Evolutionary conservation across 2,329 filamentous ascomycete species (phyloP).

Genomic region (Lecanoromycetidae sp.): DNA sequence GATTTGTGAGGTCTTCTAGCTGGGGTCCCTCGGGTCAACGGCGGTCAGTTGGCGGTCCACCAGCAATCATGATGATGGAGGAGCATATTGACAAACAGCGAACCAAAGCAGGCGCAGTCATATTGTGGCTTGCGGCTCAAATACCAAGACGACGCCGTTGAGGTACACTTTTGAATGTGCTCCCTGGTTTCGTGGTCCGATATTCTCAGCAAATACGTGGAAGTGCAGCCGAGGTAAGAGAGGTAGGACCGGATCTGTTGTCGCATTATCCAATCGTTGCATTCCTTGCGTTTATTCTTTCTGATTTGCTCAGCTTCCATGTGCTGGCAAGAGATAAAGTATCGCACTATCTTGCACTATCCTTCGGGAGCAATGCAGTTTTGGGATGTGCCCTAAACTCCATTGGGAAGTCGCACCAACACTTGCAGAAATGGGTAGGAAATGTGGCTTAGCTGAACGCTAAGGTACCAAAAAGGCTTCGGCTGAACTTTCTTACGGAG

Average conservation of each 20-base stretch:
- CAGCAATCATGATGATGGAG: too few relatives aligned
- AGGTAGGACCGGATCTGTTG: not conserved
- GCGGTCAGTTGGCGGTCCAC: too few relatives aligned
- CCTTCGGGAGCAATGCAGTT: not conserved
- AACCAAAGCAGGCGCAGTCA: not conserved
- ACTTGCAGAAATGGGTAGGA: not conserved
- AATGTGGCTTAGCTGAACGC: constrained; percentile 7
- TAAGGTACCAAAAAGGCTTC: not conserved
- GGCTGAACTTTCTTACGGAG: constrained; percentile 11
- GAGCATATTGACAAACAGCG: not conserved
- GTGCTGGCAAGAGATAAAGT: not conserved
- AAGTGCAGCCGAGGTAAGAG: not conserved
- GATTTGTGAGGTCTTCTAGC: not conserved
- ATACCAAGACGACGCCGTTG: not conserved
- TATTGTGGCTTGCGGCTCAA: constrained; percentile 14
- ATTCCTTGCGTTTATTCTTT: not conserved
- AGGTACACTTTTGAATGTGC: not conserved
- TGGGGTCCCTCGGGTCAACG: too few relatives aligned
- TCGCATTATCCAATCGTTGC: not conserved
- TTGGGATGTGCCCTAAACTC: not conserved
- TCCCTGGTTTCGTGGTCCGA: not conserved
- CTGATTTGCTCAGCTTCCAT: constrained; percentile 4
- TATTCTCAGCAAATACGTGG: not conserved
- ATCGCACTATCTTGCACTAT: not conserved
- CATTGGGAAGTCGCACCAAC: not conserved